Base-by-base conservation (phyloP, 116 monocot species). In the Posidonia oceanica region DNA sequence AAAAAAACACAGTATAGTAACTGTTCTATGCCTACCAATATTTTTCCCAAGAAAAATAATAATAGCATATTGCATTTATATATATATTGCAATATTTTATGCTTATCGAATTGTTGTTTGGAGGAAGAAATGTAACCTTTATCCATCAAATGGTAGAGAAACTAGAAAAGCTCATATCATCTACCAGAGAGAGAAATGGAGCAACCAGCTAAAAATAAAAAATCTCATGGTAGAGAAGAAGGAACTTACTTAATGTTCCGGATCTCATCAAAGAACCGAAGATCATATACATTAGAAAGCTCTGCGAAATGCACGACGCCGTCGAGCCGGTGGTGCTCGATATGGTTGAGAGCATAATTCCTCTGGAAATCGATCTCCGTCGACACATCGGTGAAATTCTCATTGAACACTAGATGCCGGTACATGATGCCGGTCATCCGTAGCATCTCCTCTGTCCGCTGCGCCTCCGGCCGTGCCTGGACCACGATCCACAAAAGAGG, bases 401-500 rank as follows among this genome's bases (percentile, higher is more conserved):
- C 87, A 54, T 65, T 75, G 57, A 68, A 87, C 0, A 85, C 87
- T 36, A 97, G 48, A 55, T 89, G 87, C 52, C 97, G 64, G 74
- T 89, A 92, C 91, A 97, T 92, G 52, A 91, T 58, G 13, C 92
- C 83, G 14, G 85, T 92, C 76, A 68, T 70, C 75, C 92, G 75
- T 66, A 97, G 67, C 70, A 73, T 39, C 69, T 75, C 78, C 18
- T 79, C 81, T 6, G 89, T 87, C 40, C 14, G 29, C 21, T 76
- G 67, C 2, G 89, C 80, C 13, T 75, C 70, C 7, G 13, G 7
- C 22, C 36, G 73, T 11, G 78, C 62, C 64, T 84, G 85, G 4
- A 92, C 87, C 8, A 97, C 77, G 52, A 97, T 52, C 97, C 97
- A 97, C 1, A 97, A 75, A n/a, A 97, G 71, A n/a, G 97, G 97